Evolutionary conservation across 2,329 filamentous ascomycete genomes (phyloP), one percentile per base, ranked within the genome.

Genomic region (Trichoderma hamatum): DNA sequence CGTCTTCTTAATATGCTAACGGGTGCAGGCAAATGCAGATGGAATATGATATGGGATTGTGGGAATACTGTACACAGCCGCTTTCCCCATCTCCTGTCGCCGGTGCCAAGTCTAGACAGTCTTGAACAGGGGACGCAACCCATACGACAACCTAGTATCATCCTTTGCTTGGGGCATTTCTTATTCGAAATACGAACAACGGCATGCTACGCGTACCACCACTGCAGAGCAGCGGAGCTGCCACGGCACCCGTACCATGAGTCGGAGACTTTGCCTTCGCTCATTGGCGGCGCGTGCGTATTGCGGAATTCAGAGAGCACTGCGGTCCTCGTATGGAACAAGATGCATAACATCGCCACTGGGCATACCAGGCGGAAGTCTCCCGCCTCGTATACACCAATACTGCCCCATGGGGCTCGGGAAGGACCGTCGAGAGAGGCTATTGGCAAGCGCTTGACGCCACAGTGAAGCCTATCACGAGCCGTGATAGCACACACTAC

Each of bases 1-100:
- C 61, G 61, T 54, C 28, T n/a, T 61, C 26, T n/a, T 46, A 6
- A 46, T 21, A 26, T 49, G 24, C 46, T n/a, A 19, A 19, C 16
- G 16, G 39, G 5, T 10, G 9, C 39, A 54, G 21, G 30, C 49
- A 64, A 13, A 52, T 64, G 49, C 61, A 64, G 61, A 64, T 32
- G 61, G 30, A 24, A 21, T 21, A 28, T 7, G 21, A 52, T 11
- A 64, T 32, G 61, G 39, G 19, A 43, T 24, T 24, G 21, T 49
- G 60, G 46, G 49, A 54, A 54, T 54, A n/a, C n/a, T n/a, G n/a
- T n/a, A 39, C 30, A 10, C 61, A 16, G 61, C 32, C 32, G 61
- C 46, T 32, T 64, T 64, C 51, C 60, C 61, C 46, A 49, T 54
- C 61, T 39, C 61, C 61, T 14, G 52, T 63, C 32, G 21, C 49